phyloP scores from a whole-genome alignment of 495 filamentous ascomycete species.

The Friedmanniomyces endolithicus region DNA sequence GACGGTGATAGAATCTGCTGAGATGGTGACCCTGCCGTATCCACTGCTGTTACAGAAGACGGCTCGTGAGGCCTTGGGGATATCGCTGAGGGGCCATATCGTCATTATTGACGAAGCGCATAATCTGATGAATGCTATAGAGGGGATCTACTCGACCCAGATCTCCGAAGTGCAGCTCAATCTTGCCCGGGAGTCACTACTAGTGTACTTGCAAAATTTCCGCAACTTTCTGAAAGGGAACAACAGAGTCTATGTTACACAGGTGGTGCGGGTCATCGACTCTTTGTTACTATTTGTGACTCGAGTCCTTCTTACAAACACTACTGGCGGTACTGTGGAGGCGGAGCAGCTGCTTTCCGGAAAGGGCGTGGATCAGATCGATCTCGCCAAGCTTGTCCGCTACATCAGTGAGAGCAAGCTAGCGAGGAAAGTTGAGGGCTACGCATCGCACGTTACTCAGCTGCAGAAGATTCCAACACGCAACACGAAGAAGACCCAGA shows the following conservation, averaged over 20 bases:
- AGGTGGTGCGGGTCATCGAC: slow-evolving; percentile 67
- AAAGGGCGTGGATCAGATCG: slow-evolving; percentile 90
- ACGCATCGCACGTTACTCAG: slow-evolving; percentile 49
- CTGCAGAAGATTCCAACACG: slow-evolving; percentile 11
- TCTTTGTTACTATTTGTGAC: slow-evolving; percentile 56
- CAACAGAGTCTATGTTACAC: slow-evolving; percentile 83
- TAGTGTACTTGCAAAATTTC: slow-evolving; percentile 75
- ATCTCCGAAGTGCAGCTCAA: slow-evolving; percentile 61
- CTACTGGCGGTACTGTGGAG: slow-evolving; percentile 51
- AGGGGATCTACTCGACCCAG: slow-evolving; percentile 70
- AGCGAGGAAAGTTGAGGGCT: slow-evolving; percentile 87
- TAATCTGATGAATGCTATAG: slow-evolving; percentile 91
- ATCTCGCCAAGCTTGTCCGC: slow-evolving; percentile 71
- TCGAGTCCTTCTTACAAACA: slow-evolving; percentile 27
- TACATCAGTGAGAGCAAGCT: slow-evolving; percentile 90
- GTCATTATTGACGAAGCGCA: slow-evolving; percentile 95
- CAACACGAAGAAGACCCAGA: neutral
- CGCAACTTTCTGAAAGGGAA: slow-evolving; percentile 79
- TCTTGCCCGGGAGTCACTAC: slow-evolving; percentile 58
- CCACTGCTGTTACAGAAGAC: slow-evolving; percentile 79
- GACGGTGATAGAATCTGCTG: slow-evolving; percentile 65
- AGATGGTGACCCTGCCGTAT: slow-evolving; percentile 92
- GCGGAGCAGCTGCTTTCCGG: slow-evolving; percentile 58
- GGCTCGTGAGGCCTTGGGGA: slow-evolving; percentile 72
- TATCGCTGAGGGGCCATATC: slow-evolving; percentile 77